Conservation (phyloP, 306 rosid species). For the Trifolium dubium region DNA sequence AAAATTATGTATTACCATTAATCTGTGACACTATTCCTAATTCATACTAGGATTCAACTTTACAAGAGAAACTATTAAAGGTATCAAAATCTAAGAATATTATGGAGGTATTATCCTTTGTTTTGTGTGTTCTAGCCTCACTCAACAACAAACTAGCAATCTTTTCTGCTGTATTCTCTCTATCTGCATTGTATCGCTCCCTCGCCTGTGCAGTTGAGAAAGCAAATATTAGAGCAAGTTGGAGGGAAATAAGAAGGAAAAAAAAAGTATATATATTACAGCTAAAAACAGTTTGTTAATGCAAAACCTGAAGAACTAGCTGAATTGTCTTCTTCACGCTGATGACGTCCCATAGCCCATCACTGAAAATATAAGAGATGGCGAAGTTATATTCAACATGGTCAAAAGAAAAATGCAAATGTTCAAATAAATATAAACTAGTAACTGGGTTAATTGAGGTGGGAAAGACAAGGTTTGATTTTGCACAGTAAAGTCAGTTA, state of each 20-base stretch:
- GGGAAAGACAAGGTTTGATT: conserved; percentile 5
- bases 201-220: conserved; percentile 56
- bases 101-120: conserved; percentile 95
- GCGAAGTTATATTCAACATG: conserved; percentile 27
- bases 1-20: conserved; percentile 41
- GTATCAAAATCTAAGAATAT: conserved; percentile 89
- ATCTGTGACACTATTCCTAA: conserved; percentile 50
- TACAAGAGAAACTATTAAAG: conserved; percentile 65
- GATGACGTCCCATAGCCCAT: conserved; percentile 96
- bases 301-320: conserved; percentile 76
- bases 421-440: conserved; percentile 7
- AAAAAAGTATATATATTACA: background rate
- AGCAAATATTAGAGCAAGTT: conserved; percentile 28
- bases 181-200: conserved; percentile 56
- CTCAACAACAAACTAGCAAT: conserved; percentile 77
- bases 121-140: conserved; percentile 92
- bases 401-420: conserved; percentile 6
- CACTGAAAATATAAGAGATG: conserved; percentile 61
- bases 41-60: conserved; percentile 70
- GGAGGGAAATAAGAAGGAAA: background rate
- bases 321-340: conserved; percentile 74
- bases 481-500: conserved; percentile 16
- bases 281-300: conserved; percentile 6
- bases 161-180: conserved; percentile 72
- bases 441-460: background rate